Base-by-base conservation (phyloP, 306 rosid species). In the Alnus glutinosa region DNA sequence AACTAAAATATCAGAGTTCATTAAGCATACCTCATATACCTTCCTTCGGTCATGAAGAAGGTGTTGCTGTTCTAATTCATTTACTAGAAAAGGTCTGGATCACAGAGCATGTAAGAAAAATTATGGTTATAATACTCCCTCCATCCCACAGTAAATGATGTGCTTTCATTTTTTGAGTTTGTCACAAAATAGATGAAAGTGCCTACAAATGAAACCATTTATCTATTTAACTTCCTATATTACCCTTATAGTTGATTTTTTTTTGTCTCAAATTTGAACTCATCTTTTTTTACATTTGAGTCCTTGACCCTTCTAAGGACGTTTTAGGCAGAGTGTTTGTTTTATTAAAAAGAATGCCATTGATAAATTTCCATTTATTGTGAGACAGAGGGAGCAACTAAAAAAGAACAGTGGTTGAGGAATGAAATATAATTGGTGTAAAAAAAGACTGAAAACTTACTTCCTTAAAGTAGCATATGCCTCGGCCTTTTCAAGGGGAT, bases 21-120 rank as follows among this genome's bases (percentile, higher is more conserved):
- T 59, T 68, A 32, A 37, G 28, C 85, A 66, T 90, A 95, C 99
- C 96, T 95, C 90, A 66, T 95, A 95, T 51, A 95, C 99, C 88
- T 93, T 87, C 83, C 97, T 88, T 47, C 99, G 86, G 80, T 95
- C 99, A 78, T 95, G 99, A 83, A 95, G 99, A 83, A 95, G 99
- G 87, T 95, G 87, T 62, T 95, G 99, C 9, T 92, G 98, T 83
- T 91, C 99, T 87, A 95, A 77, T 75, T 95, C 97, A 75, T 95
- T 95, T 66, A 95, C 90, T 30, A 95, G 85, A 80, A 91, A 95
- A 66, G 99, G 99, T 70, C 99, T 95, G 91, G 75, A 89, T 71
- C 84, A 84, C 72, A 89, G 51, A 77, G 75, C 83, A 82, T 28
- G 72, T 67, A 39, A n/a, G 15, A 42, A 39, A 67, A 9, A 62